Percentiles rank a stretch among this genome's conserved stretches.
Conservation (phyloP, 2,329 filamentous ascomycete species). For the Huntiella bhutanensis region DNA sequence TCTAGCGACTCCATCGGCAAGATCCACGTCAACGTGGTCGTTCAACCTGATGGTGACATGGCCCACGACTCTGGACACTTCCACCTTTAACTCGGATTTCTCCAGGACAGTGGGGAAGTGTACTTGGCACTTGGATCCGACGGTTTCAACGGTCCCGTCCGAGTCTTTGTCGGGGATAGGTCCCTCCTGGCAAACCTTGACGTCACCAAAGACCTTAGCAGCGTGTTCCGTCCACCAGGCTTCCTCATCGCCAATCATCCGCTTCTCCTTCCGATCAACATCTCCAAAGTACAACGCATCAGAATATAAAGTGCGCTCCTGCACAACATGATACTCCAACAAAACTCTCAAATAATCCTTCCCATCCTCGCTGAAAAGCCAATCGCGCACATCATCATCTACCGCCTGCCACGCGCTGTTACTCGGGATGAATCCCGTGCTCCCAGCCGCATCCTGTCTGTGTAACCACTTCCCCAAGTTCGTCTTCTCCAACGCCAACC, state of each 20-base stretch:
- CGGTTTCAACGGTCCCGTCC: not conserved
- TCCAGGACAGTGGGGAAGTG: conserved; percentile 38
- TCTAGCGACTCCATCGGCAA: conserved; percentile 36
- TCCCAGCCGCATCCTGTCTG: conserved; percentile 35
- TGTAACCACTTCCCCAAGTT: conserved; percentile 45
- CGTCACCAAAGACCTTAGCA: not conserved
- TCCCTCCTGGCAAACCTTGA: conserved; percentile 6
- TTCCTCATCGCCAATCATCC: conserved; percentile 13
- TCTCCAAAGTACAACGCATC: conserved; percentile 48
- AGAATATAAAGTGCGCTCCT: conserved; percentile 60
- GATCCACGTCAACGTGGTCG: conserved; percentile 40
- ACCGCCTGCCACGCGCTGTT: conserved; percentile 67
- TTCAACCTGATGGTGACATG: conserved; percentile 60
- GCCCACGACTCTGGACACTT: conserved; percentile 49
- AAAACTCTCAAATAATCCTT: conserved; percentile 59
- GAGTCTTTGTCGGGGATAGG: conserved; percentile 6
- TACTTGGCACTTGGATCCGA: conserved; percentile 8
- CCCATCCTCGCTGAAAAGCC: conserved; percentile 64
- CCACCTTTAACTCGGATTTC: conserved; percentile 47
- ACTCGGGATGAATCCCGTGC: conserved; percentile 63
- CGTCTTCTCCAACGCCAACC: conserved; percentile 56
- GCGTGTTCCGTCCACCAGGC: not conserved
- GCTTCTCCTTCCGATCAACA: conserved; percentile 5
- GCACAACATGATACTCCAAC: conserved; percentile 59
- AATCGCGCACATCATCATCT: conserved; percentile 55